Base-by-base conservation (phyloP, 2,329 filamentous ascomycete species). In the Aureobasidium sp. region DNA sequence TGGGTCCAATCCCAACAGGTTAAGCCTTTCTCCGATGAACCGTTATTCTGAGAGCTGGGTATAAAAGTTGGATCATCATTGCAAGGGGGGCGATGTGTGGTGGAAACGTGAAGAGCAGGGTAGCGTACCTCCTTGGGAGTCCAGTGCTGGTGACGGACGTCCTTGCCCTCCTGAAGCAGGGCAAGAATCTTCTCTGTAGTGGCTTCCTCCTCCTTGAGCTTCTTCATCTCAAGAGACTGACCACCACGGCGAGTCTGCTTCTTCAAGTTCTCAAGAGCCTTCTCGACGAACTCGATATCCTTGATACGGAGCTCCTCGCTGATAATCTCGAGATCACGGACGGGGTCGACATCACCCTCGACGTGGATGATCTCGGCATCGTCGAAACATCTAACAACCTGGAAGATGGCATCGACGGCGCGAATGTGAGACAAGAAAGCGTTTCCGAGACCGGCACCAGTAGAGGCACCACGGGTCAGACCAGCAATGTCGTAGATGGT, bases 11-110 rank as follows among this genome's bases (percentile, higher is more conserved):
- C 57, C 57, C 57, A 60, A 60, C 57, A 60, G 53, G 57, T 39
- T 51, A 60, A 60, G 57, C 57, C 57, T 60, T 50, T 27, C 44
- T 51, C 53, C 57, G 46, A 17, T 41, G 57, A 37, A 60, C 57
- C 57, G 57, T 60, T 60, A 51, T 60, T 60, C 44, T 60, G 96
- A 89, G 94, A 99, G 94, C 94, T 99, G 94, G 94, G 94, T 90
- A 96, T 92, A 83, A 91, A 89, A 89, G 92, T 91, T 96, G 96
- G 88, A 87, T 97, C 94, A 97, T 97, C 94, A 96, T 87, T 71
- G 75, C 80, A 85, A 70, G 66, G 66, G 70, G 68, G 37, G 50
- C 12, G 50, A 17, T 26, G 32, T 15, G 26, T 66, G 61, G 37
- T 52, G 65, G 67, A 68, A 61, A 46, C 63, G 53, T 66, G 66